Evolutionary conservation across 2,329 filamentous ascomycete species (phyloP).

Genomic region (Colletotrichum tofieldiae): DNA sequence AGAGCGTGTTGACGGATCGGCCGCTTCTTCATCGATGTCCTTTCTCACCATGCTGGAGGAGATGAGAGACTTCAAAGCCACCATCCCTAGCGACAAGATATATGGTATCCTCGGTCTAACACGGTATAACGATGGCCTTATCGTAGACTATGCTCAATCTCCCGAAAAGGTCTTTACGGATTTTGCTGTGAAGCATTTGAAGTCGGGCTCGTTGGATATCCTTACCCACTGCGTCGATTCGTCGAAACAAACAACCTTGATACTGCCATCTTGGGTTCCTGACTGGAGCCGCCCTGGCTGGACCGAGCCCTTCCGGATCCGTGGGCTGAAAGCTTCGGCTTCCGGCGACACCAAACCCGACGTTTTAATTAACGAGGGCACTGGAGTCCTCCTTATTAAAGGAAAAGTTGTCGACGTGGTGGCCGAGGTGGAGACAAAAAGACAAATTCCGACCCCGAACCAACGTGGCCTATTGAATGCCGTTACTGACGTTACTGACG

Average conservation of each 20-base stretch:
- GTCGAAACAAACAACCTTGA: slow-evolving; percentile 20
- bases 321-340: slow-evolving; percentile 6
- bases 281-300: slow-evolving; percentile 41
- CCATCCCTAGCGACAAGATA: slow-evolving; percentile 30
- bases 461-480: not conserved
- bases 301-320: slow-evolving; percentile 36
- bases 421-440: slow-evolving; percentile 6
- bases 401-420: slow-evolving; percentile 18
- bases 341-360: not conserved
- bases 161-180: slow-evolving; percentile 17
- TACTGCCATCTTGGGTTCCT: slow-evolving; percentile 39
- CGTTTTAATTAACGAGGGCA: not conserved
- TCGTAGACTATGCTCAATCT: slow-evolving; percentile 22
- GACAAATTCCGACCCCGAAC: not conserved
- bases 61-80: slow-evolving; percentile 31
- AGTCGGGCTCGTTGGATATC: slow-evolving; percentile 7
- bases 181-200: not conserved
- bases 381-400: slow-evolving; percentile 1
- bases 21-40: not conserved
- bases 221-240: slow-evolving; percentile 25
- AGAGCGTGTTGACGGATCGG: not conserved
- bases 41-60: slow-evolving; percentile 25
- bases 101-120: slow-evolving; percentile 21
- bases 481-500: too few species aligned
- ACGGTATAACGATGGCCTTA: not conserved